Percentiles rank a stretch among this genome's conserved stretches.
Evolutionary conservation across 176 grass and related monocot genomes (phyloP).

Genomic region (Zizania latifolia): DNA sequence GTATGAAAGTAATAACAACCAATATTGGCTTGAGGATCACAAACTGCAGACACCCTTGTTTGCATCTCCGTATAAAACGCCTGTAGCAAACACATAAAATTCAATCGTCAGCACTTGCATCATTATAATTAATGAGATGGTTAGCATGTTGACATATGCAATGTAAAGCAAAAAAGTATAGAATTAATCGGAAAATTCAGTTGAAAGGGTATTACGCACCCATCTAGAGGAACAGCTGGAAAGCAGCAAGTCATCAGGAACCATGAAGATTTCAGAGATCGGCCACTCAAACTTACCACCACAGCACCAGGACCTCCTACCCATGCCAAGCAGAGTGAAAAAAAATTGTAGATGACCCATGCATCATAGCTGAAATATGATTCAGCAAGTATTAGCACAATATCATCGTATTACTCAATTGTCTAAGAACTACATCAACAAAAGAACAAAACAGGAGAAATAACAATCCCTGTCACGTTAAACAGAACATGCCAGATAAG

Average conservation of each 20-base stretch:
- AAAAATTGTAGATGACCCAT: constrained; percentile 93
- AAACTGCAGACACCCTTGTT: constrained; percentile 80
- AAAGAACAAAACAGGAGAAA: neutral
- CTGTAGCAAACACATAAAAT: constrained; percentile 29
- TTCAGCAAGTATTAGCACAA: constrained; percentile 1
- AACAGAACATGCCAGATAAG: neutral
- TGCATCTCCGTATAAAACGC: constrained; percentile 84
- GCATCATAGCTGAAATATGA: constrained; percentile 80
- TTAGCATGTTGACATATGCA: neutral
- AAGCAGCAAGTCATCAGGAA: constrained; percentile 86
- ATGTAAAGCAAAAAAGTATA: neutral
- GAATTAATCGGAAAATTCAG: neutral
- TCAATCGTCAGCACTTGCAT: neutral
- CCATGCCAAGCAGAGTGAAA: constrained; percentile 91
- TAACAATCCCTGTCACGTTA: neutral
- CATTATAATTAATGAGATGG: neutral
- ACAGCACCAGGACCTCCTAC: constrained; percentile 82
- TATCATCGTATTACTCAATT: neutral
- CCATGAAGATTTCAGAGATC: constrained; percentile 66
- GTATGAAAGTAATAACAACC: constrained; percentile 80
- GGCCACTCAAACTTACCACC: constrained; percentile 67
- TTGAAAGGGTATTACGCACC: constrained; percentile 29
- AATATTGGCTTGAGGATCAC: constrained; percentile 86
- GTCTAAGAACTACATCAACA: neutral
- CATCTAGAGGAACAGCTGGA: constrained; percentile 72